Percentiles rank a stretch among this genome's conserved stretches.
Conservation (phyloP, 2,329 filamentous ascomycete genomes). For the Pyricularia grisea region DNA sequence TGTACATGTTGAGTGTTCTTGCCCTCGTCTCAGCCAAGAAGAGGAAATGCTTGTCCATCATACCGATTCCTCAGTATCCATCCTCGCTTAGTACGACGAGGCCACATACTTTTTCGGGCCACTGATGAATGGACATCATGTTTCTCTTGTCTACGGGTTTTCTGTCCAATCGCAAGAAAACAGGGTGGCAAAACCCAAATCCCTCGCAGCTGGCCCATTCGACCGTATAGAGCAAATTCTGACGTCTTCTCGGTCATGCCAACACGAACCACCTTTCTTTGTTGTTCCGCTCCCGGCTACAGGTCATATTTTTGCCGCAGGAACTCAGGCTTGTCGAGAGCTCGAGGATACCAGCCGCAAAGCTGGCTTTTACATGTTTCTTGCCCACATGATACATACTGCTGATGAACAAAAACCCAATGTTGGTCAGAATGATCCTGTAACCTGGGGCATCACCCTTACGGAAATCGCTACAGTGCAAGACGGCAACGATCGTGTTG, state of each 20-base stretch:
- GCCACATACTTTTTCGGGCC: neutral
- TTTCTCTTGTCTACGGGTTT: neutral
- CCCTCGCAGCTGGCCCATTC: neutral
- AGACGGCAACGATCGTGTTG: neutral
- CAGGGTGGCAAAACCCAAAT: neutral
- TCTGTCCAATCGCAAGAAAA: neutral
- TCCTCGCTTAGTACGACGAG: neutral
- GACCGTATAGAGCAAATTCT: neutral
- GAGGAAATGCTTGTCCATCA: neutral
- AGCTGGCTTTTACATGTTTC: neutral
- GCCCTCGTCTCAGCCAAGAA: neutral
- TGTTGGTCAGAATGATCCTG: neutral
- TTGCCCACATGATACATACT: neutral
- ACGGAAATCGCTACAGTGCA: neutral
- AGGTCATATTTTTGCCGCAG: neutral
- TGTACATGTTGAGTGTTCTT: neutral
- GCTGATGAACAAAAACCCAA: neutral
- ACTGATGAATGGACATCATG: neutral
- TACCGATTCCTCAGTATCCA: neutral
- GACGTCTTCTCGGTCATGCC: neutral
- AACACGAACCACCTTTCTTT: neutral
- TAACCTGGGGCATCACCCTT: neutral
- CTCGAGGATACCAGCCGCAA: neutral
- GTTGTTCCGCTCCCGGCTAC: neutral
- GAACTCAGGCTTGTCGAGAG: neutral